These are phyloP conservation scores for Zasmidium cellare DNA, from an alignment of 2,329 filamentous ascomycete species.

Conservation along the genomic window DNA sequence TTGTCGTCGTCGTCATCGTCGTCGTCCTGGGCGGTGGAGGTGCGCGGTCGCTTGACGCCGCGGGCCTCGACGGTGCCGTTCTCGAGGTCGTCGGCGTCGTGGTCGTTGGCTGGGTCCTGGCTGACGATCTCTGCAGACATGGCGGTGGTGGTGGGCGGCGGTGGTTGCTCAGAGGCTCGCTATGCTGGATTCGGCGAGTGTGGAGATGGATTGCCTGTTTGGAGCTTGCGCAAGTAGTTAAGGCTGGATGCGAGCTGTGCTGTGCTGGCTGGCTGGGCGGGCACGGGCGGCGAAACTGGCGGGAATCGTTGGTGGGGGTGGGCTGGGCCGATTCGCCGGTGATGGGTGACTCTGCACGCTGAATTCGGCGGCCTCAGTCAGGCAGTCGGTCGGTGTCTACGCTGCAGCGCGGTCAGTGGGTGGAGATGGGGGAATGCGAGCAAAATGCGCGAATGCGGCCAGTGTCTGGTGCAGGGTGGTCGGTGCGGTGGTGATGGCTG, in stretches of 20 bases:
- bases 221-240: slow-evolving; percentile 4
- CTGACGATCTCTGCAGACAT: slow-evolving; percentile 12
- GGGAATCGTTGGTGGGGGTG: neutral
- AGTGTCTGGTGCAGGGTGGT: neutral
- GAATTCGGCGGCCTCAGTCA: neutral
- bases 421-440: neutral
- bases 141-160: neutral
- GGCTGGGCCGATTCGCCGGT: neutral
- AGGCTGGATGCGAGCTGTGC: neutral
- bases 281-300: neutral
- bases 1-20: slow-evolving; percentile 98
- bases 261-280: neutral
- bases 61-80: slow-evolving; percentile 73
- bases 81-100: slow-evolving; percentile 56
- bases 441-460: no score
- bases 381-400: neutral
- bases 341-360: no score
- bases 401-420: neutral
- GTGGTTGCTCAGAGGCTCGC: slow-evolving; percentile 2
- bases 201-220: slow-evolving; percentile 10
- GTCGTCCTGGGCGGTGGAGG: slow-evolving; percentile 69
- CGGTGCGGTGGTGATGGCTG: neutral
- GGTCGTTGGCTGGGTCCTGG: slow-evolving; percentile 28
- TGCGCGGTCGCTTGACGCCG: slow-evolving; percentile 85
- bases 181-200: slow-evolving; percentile 12